Conservation (phyloP, 768 basidiomycete genomes). For the Tremella mesenterica region DNA sequence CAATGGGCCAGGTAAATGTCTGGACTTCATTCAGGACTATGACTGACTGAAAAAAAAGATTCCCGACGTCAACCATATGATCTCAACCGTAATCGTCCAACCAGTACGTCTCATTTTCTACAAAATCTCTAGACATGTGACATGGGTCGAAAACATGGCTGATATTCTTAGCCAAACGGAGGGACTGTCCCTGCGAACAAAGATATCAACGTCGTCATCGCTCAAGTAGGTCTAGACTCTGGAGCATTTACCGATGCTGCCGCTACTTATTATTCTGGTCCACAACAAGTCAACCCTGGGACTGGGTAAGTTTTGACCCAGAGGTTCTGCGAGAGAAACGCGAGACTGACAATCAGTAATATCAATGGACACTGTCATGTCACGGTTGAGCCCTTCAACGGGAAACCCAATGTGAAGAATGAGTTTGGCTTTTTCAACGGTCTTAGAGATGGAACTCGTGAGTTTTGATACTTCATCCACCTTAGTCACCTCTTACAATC, state of each 20-base stretch:
- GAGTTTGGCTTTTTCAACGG: slow-evolving; percentile 58
- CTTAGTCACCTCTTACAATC: slow-evolving; percentile 3
- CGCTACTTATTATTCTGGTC: slow-evolving; percentile 54
- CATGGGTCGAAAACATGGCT: not conserved
- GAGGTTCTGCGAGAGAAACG: not conserved
- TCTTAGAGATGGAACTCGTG: slow-evolving; percentile 17
- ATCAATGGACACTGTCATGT: slow-evolving; percentile 55
- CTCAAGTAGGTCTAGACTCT: not conserved
- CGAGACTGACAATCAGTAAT: slow-evolving; percentile 35
- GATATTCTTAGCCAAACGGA: not conserved
- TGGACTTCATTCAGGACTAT: too few relatives aligned
- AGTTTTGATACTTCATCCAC: not conserved
- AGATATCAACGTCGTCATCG: slow-evolving; percentile 49
- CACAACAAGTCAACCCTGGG: slow-evolving; percentile 51
- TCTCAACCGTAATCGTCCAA: slow-evolving; percentile 50
- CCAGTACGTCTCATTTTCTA: slow-evolving; percentile 39
- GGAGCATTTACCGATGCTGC: slow-evolving; percentile 56
- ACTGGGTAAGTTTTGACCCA: slow-evolving; percentile 27
- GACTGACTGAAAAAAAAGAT: too few relatives aligned
- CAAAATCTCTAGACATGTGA: not conserved
- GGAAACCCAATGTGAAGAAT: slow-evolving; percentile 50
- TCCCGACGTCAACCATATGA: slow-evolving; percentile 54
- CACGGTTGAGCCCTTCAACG: slow-evolving; percentile 53
- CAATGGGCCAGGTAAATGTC: slow-evolving; percentile 40
- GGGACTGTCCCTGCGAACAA: slow-evolving; percentile 48